Evolutionary conservation across 306 rosid genomes (phyloP), one percentile per base, ranked within the genome.

Genomic region (Glycine soja): DNA sequence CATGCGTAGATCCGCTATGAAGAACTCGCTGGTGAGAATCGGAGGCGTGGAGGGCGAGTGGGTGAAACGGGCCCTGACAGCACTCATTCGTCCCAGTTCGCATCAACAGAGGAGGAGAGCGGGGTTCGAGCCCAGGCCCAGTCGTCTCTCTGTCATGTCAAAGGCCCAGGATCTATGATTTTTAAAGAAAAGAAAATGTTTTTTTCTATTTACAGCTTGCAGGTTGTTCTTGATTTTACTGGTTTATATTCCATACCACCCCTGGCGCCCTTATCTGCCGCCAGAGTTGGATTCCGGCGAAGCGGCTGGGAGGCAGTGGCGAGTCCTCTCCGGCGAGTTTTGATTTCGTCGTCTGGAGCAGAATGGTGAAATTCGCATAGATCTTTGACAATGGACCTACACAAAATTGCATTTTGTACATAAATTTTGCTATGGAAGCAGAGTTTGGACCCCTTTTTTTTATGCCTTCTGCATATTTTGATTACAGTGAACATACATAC

Each of bases 1-100:
- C 61, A 96, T 93, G 99, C 94, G 92, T 19, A 90, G 97, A 84
- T 96, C 99, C 14, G 99, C 99, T 3, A 96, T 96, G 99, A 94
- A 88, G 80, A 96, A 96, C 75, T 96, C 99, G 43, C 68, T 96
- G 38, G 98, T 96, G 0, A 84, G 99, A 19, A 96, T 96, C 73
- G 93, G 98, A 36, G 91, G 98, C 0, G 99, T 96, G 1, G 99
- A 96, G 52, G 99, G 99, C 0, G 99, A 96, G 82, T 89, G 94
- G 98, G 98, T 96, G 42, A 93, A 91, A 72, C 66, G 99, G 38
- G 98, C 98, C 5, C 64, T 96, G 16, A 90, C 99, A 0, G 92
- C 99, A 2, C 75, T 93, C 81, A 96, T 96, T 78, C 92, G 99
- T 0, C 99, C 99, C 2, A 93, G 97, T 3, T 93, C 99, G 6